These are phyloP conservation scores for Physcia stellaris DNA, from an alignment of 495 filamentous ascomycete species.

Conservation along the genomic window DNA sequence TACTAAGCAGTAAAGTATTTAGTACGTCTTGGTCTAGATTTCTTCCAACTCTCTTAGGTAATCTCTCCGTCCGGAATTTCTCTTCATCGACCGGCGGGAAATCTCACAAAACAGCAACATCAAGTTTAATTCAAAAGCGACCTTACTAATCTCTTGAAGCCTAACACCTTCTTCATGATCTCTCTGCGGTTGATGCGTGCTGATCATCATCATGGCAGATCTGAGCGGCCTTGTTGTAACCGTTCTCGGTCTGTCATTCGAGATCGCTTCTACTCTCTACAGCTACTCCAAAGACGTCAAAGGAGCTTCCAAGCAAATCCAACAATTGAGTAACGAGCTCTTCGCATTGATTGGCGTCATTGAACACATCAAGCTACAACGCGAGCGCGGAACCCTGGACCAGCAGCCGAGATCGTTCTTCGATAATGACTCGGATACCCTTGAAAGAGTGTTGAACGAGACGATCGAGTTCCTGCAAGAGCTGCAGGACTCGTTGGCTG, in stretches of 20 bases:
- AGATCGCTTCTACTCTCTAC: constrained; percentile 5
- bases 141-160: too few species aligned
- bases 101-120: too few species aligned
- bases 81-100: too few species aligned
- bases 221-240: background rate
- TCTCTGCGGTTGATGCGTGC: too few species aligned
- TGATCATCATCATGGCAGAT: too few species aligned
- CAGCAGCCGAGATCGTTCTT: background rate
- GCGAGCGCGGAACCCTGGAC: background rate
- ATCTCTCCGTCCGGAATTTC: too few species aligned
- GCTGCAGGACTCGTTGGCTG: background rate
- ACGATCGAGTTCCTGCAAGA: constrained; percentile 3
- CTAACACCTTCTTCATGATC: too few species aligned
- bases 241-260: background rate
- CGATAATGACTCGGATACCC: background rate
- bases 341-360: constrained; percentile 4
- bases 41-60: too few species aligned
- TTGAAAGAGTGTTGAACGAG: background rate
- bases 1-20: too few species aligned
- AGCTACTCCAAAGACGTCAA: constrained; percentile 6
- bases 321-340: constrained; percentile 5
- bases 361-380: constrained; percentile 7
- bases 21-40: too few species aligned
- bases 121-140: too few species aligned
- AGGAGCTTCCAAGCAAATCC: constrained; percentile 6